Conservation (phyloP, 2,329 filamentous ascomycete species). For the Mollisiaceae sp. region DNA sequence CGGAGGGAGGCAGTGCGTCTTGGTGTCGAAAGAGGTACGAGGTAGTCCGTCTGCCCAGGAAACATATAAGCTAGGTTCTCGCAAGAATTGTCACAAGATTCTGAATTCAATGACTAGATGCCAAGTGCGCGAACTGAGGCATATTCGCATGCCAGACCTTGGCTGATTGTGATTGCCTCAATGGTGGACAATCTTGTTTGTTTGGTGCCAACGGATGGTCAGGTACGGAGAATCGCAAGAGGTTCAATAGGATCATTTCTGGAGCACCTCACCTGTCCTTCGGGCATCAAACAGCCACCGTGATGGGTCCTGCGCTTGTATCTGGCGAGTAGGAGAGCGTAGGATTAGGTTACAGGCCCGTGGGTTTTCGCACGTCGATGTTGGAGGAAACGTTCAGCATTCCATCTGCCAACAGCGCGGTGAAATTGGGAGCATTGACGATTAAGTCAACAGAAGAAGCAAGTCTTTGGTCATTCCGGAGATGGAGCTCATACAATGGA, state of each 20-base stretch:
- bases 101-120: conserved; percentile 9
- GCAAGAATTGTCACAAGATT: conserved; percentile 13
- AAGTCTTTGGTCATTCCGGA: conserved; percentile 5
- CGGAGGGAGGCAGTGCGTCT: conserved; percentile 32
- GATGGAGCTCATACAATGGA: conserved; percentile 7
- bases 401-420: conserved; percentile 4
- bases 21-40: conserved; percentile 16
- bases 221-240: not conserved
- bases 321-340: conserved; percentile 10
- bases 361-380: conserved; percentile 5
- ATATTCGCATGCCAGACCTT: conserved; percentile 21
- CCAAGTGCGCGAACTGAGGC: conserved; percentile 25
- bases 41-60: conserved; percentile 2
- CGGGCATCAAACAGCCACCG: conserved; percentile 24
- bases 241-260: conserved; percentile 9
- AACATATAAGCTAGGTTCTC: conserved; percentile 35
- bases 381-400: conserved; percentile 7
- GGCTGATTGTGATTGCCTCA: conserved; percentile 20
- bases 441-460: not conserved
- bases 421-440: conserved; percentile 7
- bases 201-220: conserved; percentile 6
- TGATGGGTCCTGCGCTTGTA: conserved; percentile 15
- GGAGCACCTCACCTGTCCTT: conserved; percentile 21
- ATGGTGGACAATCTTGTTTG: not conserved
- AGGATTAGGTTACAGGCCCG: conserved; percentile 20